Percentiles rank a stretch among this genome's conserved stretches.
These are phyloP conservation scores for Trebouxiophyceae sp. DNA, from an alignment of 163 green algal genomes.

Conservation along the genomic window DNA sequence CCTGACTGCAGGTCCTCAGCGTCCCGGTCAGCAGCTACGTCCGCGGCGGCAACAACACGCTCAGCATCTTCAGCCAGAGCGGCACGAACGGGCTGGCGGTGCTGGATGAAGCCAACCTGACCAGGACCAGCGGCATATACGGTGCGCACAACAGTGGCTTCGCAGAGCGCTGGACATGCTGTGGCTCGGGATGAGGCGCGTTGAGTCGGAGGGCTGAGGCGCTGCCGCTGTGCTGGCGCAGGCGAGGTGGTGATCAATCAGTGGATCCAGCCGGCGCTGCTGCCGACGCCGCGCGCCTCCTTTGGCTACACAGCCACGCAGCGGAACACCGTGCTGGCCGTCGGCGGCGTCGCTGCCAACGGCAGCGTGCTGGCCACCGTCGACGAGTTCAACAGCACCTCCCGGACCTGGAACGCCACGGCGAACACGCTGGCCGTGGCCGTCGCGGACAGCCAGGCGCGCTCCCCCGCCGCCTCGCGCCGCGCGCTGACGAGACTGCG, in stretches of 20 bases:
- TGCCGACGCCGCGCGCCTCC: not conserved
- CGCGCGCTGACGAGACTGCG: no score
- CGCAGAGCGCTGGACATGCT: no score
- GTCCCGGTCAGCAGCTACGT: no score
- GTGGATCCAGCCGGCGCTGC: not conserved
- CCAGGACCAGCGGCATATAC: not conserved
- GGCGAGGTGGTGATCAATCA: not conserved
- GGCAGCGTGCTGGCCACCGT: not conserved
- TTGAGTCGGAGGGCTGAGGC: no score
- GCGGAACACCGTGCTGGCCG: not conserved
- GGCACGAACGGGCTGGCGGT: not conserved
- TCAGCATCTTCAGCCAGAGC: not conserved
- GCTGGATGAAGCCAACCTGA: no score
- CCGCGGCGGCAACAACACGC: not conserved
- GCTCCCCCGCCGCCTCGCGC: no score
- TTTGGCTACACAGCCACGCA: not conserved
- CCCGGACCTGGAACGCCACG: not conserved
- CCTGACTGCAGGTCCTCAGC: no score
- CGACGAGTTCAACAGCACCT: not conserved
- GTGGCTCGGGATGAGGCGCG: no score
- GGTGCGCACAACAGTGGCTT: no score
- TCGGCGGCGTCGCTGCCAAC: not conserved
- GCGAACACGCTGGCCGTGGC: not conserved
- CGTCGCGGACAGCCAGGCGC: no score
- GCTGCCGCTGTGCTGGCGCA: no score